These are phyloP conservation scores for Alternaria arbusti DNA, from an alignment of 2,329 filamentous ascomycete species.

Conservation along the genomic window DNA sequence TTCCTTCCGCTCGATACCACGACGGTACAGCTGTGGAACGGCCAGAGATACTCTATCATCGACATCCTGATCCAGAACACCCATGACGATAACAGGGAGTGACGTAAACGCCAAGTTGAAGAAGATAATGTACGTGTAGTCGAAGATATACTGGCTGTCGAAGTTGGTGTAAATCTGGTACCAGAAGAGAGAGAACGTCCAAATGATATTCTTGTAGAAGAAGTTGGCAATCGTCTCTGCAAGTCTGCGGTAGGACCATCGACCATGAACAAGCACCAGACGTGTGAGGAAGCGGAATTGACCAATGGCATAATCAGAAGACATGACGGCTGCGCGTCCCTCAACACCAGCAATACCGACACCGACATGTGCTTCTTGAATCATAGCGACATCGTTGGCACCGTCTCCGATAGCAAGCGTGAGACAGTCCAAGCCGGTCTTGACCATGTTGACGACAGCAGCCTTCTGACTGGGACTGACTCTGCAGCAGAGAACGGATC, in stretches of 20 bases:
- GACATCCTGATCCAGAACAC: conserved; percentile 95
- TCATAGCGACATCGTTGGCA: conserved; percentile 93
- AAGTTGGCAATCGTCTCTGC: conserved; percentile 97
- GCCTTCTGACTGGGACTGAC: conserved; percentile 97
- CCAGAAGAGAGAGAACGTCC: conserved; percentile 97
- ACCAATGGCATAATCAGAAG: conserved; percentile 86
- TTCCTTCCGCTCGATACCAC: conserved; percentile 93
- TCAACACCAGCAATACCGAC: conserved; percentile 89
- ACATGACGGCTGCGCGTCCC: conserved; percentile 82
- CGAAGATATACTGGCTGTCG: conserved; percentile 95
- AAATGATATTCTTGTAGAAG: conserved; percentile 99
- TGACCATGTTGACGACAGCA: conserved; percentile 95
- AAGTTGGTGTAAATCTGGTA: conserved; percentile 95
- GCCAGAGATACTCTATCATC: conserved; percentile 91
- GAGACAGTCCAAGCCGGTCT: conserved; percentile 93
- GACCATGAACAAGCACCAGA: conserved; percentile 78
- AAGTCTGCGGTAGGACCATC: conserved; percentile 92
- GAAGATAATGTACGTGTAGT: conserved; percentile 96
- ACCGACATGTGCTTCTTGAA: conserved; percentile 86
- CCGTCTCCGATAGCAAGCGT: conserved; percentile 90
- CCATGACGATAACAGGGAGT: conserved; percentile 91
- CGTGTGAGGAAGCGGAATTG: conserved; percentile 87
- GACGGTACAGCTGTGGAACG: conserved; percentile 92
- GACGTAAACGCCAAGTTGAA: conserved; percentile 98
- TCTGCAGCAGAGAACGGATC: conserved; percentile 94